Base-by-base conservation (phyloP, 2,329 filamentous ascomycete genomes). In the Pyricularia grisea region DNA sequence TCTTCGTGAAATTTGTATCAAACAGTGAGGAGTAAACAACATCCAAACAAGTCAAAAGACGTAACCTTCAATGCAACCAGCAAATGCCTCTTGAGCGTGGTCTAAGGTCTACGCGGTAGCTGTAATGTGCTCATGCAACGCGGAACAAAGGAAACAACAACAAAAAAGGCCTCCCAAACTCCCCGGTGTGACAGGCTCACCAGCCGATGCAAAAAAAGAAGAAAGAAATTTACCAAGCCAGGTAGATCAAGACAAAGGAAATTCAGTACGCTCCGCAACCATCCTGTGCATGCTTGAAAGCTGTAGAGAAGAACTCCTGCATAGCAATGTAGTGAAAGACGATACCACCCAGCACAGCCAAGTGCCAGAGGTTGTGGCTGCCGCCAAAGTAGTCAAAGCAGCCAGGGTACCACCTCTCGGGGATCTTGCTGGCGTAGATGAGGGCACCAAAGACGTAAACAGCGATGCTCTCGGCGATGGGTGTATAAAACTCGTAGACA, bases 271-370 rank as follows among this genome's bases (percentile, higher is more conserved):
- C 76, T 25, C 85, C 83, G 75, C 86, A 88, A n/a, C 84, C 85
- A 65, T 80, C 83, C 76, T 88, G 77, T 2, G 90, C 91, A 70
- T 90, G 85, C 72, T 83, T 80, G 79, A 94, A 94, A 12, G 92
- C 92, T 60, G 85, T 86, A 4, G 90, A 85, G 76, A 99, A 99
- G 79, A 99, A 95, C 69, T 93, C 87, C 79, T 97, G 92, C 94
- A 99, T 97, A 23, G 95, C 95, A 27, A 87, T 85, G 80, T 98
- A 99, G 79, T 99, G 95, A 78, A 97, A 98, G n/a, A 98, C 79
- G 70, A 99, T 99, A 12, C 95, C 95, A 20, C 94, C 93, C 31
- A 99, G 82, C 12, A 99, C 95, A 9, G 95, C 95, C 42, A 97
- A 80, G 79, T 99, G 95, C 95, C 95, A 99, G 70, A 99, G 88